A percentile compares a stretch with the other conserved stretches of the same genome.
Conservation (phyloP, 169 alveolate species). For the Cyclospora cayetanensis region DNA sequence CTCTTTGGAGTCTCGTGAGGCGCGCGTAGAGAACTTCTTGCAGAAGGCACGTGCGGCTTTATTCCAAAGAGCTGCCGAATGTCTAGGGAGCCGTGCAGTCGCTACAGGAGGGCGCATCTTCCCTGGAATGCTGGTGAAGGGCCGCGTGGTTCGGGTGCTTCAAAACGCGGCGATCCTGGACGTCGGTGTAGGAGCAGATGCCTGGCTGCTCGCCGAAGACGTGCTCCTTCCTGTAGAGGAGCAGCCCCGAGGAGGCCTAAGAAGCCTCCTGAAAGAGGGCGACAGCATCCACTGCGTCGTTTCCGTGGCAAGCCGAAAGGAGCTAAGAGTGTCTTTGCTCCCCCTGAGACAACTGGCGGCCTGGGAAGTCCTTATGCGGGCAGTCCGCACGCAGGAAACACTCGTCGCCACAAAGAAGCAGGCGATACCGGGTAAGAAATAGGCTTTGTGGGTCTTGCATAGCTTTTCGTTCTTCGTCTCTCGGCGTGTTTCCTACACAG, state of each 20-base stretch:
- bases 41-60: neutral
- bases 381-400: neutral
- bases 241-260: neutral
- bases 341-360: constrained; percentile 10
- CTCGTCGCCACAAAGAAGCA: neutral
- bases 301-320: neutral
- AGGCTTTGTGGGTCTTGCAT: too few species aligned
- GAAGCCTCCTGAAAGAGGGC: neutral
- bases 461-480: too few species aligned
- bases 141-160: constrained; percentile 20
- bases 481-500: too few species aligned
- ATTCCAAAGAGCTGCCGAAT: neutral
- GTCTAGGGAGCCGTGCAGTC: neutral
- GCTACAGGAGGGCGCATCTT: neutral
- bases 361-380: neutral
- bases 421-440: neutral
- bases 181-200: constrained; percentile 2
- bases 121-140: constrained; percentile 58
- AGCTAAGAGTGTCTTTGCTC: constrained; percentile 22
- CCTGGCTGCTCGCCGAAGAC: neutral
- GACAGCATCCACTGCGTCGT: constrained; percentile 18
- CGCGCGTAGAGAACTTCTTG: neutral
- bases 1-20: neutral
- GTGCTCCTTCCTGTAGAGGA: constrained; percentile 17
- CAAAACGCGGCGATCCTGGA: neutral